These are phyloP conservation scores for Triglochin maritima DNA, from an alignment of 106 monocot species.

Conservation along the genomic window DNA sequence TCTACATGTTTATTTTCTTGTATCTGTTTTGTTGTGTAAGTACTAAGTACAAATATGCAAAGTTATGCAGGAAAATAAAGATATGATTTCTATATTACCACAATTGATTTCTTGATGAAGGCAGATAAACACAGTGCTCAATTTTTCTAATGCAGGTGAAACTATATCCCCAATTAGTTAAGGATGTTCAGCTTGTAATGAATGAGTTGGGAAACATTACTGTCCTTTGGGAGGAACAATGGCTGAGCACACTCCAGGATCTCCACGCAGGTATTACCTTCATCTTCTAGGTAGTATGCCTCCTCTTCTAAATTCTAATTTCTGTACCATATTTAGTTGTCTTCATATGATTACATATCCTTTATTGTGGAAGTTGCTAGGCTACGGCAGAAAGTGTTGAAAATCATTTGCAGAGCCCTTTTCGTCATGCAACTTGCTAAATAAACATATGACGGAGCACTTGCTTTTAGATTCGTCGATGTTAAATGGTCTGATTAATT, in stretches of 20 bases:
- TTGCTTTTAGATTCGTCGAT: background rate
- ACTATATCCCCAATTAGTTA: slow-evolving; percentile 70
- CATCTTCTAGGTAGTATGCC: background rate
- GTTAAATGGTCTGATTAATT: background rate
- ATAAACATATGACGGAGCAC: background rate
- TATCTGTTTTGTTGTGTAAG: too few relatives aligned
- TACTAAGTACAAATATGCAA: too few relatives aligned
- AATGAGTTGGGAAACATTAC: slow-evolving; percentile 72
- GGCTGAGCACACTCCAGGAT: slow-evolving; percentile 97
- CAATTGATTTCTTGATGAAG: background rate
- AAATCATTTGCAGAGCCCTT: too few relatives aligned
- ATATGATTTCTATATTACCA: too few relatives aligned
- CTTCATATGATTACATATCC: too few relatives aligned
- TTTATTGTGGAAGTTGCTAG: too few relatives aligned
- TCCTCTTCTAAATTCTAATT: background rate
- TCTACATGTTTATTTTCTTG: too few relatives aligned
- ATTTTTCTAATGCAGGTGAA: slow-evolving; percentile 37
- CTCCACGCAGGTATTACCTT: slow-evolving; percentile 62
- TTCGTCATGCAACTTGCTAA: background rate
- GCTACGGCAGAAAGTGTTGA: too few relatives aligned
- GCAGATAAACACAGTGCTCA: background rate
- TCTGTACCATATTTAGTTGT: too few relatives aligned
- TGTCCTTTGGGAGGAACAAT: slow-evolving; percentile 98
- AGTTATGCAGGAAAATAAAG: too few relatives aligned
- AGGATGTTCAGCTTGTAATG: slow-evolving; percentile 84